These are phyloP conservation scores for Colletotrichum limetticola DNA, from an alignment of 2,329 filamentous ascomycete species.

Conservation along the genomic window DNA sequence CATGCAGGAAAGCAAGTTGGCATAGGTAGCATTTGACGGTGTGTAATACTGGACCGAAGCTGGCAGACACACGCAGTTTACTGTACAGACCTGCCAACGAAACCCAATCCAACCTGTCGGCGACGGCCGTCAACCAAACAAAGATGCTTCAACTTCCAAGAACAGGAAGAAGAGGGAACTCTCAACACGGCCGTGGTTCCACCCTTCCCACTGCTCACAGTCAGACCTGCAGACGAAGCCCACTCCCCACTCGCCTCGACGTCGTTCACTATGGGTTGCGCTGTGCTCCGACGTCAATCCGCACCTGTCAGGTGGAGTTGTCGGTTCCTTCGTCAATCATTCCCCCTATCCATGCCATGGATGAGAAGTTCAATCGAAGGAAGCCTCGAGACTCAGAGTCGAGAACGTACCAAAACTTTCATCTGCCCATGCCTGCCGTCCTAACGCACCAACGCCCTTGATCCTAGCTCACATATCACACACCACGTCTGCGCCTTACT, in stretches of 20 bases:
- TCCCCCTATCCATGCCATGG: not conserved
- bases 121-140: slow-evolving; percentile 18
- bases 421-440: slow-evolving; percentile 10
- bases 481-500: not conserved
- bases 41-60: not conserved
- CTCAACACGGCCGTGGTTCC: slow-evolving; percentile 7
- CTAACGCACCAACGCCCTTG: slow-evolving; percentile 3
- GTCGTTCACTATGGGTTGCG: not conserved
- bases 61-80: not conserved
- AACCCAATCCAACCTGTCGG: slow-evolving; percentile 20
- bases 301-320: slow-evolving; percentile 13
- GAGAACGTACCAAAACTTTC: slow-evolving; percentile 2
- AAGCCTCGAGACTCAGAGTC: not conserved
- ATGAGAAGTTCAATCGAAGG: not conserved
- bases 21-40: not conserved
- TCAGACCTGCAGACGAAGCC: slow-evolving; percentile 12
- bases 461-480: not conserved
- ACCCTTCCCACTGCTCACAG: slow-evolving; percentile 13
- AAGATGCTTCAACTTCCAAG: not conserved
- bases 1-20: not conserved
- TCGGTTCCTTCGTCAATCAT: slow-evolving; percentile 16
- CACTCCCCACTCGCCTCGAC: slow-evolving; percentile 16
- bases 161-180: not conserved
- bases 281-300: slow-evolving; percentile 10
- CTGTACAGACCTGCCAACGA: slow-evolving; percentile 2